These are phyloP conservation scores for Metschnikowia aberdeeniae DNA, from an alignment of 805 yeast genomes.

Conservation along the genomic window DNA sequence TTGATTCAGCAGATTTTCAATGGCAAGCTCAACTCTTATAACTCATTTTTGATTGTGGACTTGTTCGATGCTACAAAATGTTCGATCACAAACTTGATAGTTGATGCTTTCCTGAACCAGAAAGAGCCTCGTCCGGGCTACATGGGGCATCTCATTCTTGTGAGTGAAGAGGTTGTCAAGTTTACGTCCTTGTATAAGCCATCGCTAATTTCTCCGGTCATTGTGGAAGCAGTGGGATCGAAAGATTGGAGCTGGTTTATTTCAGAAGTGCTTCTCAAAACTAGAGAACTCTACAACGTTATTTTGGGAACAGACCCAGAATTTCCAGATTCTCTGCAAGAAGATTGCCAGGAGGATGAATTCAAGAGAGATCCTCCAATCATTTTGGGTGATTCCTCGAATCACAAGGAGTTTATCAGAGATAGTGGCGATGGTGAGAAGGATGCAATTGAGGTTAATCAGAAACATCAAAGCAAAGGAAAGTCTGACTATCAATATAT, in stretches of 20 bases:
- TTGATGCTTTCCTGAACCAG: slow-evolving; percentile 50
- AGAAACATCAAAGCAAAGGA: not conserved
- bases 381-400: slow-evolving; percentile 33
- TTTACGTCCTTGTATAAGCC: slow-evolving; percentile 63
- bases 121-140: slow-evolving; percentile 74
- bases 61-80: slow-evolving; percentile 22
- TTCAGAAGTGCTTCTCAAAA: slow-evolving; percentile 44
- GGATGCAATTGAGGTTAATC: not conserved
- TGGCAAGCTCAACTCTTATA: slow-evolving; percentile 87
- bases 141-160: slow-evolving; percentile 93
- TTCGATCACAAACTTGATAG: slow-evolving; percentile 25
- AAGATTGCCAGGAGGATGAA: slow-evolving; percentile 9
- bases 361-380: slow-evolving; percentile 24
- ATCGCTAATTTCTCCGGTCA: slow-evolving; percentile 54
- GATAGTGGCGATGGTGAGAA: slow-evolving; percentile 15
- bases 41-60: slow-evolving; percentile 45
- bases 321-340: slow-evolving; percentile 11
- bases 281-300: slow-evolving; percentile 54
- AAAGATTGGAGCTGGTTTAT: slow-evolving; percentile 48
- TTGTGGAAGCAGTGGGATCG: slow-evolving; percentile 53
- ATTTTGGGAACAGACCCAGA: slow-evolving; percentile 46
- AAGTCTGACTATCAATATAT: slow-evolving; percentile 7
- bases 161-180: slow-evolving; percentile 94
- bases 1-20: slow-evolving; percentile 90
- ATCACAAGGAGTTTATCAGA: slow-evolving; percentile 31